These are phyloP conservation scores for Chaetomidium leptoderma DNA, from an alignment of 495 filamentous ascomycete genomes.

Conservation along the genomic window DNA sequence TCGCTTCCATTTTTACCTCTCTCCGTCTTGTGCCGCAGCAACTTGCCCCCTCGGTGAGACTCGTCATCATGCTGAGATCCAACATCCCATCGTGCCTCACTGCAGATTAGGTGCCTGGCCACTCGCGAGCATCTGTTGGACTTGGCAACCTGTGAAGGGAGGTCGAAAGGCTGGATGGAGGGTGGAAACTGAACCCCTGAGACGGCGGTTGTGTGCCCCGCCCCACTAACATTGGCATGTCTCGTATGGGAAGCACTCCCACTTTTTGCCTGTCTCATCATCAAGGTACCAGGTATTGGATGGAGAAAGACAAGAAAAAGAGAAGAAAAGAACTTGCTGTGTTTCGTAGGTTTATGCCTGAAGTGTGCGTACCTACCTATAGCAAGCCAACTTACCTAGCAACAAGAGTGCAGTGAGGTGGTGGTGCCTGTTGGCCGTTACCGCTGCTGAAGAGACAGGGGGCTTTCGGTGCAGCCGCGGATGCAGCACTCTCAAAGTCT, in stretches of 20 bases:
- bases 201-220: no score
- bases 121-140: neutral
- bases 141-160: neutral
- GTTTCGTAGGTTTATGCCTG: no score
- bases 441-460: neutral
- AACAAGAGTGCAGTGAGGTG: no score
- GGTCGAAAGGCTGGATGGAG: neutral
- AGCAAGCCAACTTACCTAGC: no score
- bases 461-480: neutral
- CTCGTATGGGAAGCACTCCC: neutral
- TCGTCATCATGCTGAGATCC: neutral
- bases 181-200: neutral
- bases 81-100: neutral
- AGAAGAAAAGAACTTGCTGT: no score
- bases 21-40: constrained; percentile 1
- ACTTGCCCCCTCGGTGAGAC: neutral
- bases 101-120: neutral
- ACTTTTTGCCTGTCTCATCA: neutral
- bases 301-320: no score
- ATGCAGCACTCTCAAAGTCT: no score
- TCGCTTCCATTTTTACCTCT: neutral
- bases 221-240: no score
- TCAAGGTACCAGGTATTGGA: no score
- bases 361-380: no score
- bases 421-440: no score